These are phyloP conservation scores for Cryptococcus amylolentus DNA, from an alignment of 1,284 basidiomycete species.

Conservation along the genomic window DNA sequence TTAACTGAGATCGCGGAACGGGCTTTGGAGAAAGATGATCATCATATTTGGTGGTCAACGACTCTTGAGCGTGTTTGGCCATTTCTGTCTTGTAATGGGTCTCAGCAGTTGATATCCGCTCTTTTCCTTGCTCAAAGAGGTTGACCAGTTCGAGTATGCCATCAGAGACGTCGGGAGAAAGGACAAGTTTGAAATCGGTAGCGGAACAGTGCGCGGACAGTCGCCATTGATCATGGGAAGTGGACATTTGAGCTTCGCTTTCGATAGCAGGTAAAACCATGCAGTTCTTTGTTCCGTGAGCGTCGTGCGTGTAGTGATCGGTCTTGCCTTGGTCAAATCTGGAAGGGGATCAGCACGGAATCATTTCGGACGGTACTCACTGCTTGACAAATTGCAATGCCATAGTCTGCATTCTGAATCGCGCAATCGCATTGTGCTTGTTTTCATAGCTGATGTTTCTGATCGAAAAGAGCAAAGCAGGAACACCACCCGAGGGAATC, in stretches of 20 bases:
- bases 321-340: slow-evolving; percentile 72
- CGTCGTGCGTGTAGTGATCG: slow-evolving; percentile 67
- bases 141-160: slow-evolving; percentile 76
- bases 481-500: slow-evolving; percentile 54
- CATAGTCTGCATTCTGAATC: slow-evolving; percentile 66
- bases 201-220: slow-evolving; percentile 69
- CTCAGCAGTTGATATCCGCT: slow-evolving; percentile 64
- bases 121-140: slow-evolving; percentile 77
- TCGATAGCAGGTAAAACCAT: slow-evolving; percentile 62
- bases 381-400: slow-evolving; percentile 77
- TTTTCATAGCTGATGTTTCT: slow-evolving; percentile 68
- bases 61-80: slow-evolving; percentile 21
- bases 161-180: slow-evolving; percentile 76
- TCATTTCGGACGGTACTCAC: slow-evolving; percentile 51
- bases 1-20: slow-evolving; percentile 13
- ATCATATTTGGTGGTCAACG: slow-evolving; percentile 29
- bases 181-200: slow-evolving; percentile 78
- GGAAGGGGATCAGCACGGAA: not conserved
- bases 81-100: slow-evolving; percentile 47
- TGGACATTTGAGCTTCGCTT: slow-evolving; percentile 68
- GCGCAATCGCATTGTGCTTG: slow-evolving; percentile 71
- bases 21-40: slow-evolving; percentile 9
- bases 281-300: slow-evolving; percentile 68
- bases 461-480: slow-evolving; percentile 79
- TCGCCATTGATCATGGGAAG: slow-evolving; percentile 57